phyloP scores from a whole-genome alignment of 345 rosid species.

The Triadica sebifera region DNA sequence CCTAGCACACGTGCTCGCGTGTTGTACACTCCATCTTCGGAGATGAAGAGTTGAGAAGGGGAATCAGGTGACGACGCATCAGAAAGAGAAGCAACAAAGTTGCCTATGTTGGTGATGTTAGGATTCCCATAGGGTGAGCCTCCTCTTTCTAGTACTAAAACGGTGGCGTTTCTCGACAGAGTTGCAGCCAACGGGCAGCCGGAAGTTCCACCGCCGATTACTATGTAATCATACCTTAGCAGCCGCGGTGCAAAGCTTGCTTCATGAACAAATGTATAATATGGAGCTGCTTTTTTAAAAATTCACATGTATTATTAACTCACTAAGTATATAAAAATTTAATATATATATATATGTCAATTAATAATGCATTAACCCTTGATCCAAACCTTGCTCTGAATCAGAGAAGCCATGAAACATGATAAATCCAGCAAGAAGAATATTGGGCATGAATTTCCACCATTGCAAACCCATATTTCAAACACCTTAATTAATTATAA shows the following conservation, averaged over 20 bases:
- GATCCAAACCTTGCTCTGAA: constrained; percentile 43
- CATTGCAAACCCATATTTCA: constrained; percentile 15
- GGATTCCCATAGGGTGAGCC: constrained; percentile 63
- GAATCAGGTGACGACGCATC: constrained; percentile 46
- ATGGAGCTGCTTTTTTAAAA: constrained; percentile 39
- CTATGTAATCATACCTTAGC: constrained; percentile 57
- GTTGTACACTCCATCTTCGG: constrained; percentile 81
- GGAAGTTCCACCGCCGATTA: constrained; percentile 83
- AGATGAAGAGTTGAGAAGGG: constrained; percentile 59
- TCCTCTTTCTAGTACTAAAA: constrained; percentile 76
- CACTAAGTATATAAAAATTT: not conserved
- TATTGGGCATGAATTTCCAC: constrained; percentile 11
- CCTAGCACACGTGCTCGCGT: constrained; percentile 77
- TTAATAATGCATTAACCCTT: not conserved
- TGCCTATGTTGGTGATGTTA: constrained; percentile 37
- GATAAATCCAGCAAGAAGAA: constrained; percentile 27
- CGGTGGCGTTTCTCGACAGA: constrained; percentile 51
- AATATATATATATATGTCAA: too few species aligned
- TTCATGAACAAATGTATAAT: constrained; percentile 56
- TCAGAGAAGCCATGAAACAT: constrained; percentile 33
- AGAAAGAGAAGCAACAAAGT: constrained; percentile 41
- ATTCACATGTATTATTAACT: not conserved
- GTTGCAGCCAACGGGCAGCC: constrained; percentile 89
- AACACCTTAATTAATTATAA: not conserved
- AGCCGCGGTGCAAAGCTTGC: constrained; percentile 55